Evolutionary conservation across 345 rosid genomes (phyloP), one percentile per base, ranked within the genome.

Genomic region (Ailanthus altissimus): DNA sequence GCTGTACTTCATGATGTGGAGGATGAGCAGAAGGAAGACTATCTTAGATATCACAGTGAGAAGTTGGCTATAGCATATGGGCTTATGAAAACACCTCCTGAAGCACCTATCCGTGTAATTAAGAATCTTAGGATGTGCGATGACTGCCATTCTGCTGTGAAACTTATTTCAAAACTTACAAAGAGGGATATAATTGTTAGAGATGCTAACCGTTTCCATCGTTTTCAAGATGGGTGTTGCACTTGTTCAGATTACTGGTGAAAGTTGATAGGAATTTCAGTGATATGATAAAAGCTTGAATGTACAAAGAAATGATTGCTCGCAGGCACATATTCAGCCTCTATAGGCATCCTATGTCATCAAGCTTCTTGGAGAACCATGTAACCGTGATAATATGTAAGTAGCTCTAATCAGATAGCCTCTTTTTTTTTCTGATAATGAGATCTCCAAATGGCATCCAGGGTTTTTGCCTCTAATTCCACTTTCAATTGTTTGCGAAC

Each of bases 131-230:
- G 97, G 85, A 90, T 93, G 68, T 93, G 97, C 74, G 92, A 88
- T 75, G 98, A 94, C 79, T 94, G 98, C 88, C 97, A 93, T 81
- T 84, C 89, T 72, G 96, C 98, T 38, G 89, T 89, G 45, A 91
- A 86, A 78, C 86, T 91, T 72, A 88, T 93, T 75, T 87, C 98
- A 1, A 90, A 80, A 81, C 70, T 88, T 60, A 84, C 87, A 18
- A 83, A 79, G 59, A 85, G 97, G 73, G 73, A 67, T 45, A 87
- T 94, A 66, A 88, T 91, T 61, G 88, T 93, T 64, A 87, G 97
- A 85, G 97, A 93, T 84, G 84, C 90, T 66, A 90, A 85, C 78
- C 90, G 94, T 68, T 94, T 94, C 81, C 97, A 94, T 76, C 91
- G 84, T 81, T 93, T 94, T 81, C 82, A 36, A 72, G 86, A 87